Evolutionary conservation across 2,329 filamentous ascomycete genomes (phyloP), one percentile per base, ranked within the genome.

Genomic region (Pezicula carpinea): DNA sequence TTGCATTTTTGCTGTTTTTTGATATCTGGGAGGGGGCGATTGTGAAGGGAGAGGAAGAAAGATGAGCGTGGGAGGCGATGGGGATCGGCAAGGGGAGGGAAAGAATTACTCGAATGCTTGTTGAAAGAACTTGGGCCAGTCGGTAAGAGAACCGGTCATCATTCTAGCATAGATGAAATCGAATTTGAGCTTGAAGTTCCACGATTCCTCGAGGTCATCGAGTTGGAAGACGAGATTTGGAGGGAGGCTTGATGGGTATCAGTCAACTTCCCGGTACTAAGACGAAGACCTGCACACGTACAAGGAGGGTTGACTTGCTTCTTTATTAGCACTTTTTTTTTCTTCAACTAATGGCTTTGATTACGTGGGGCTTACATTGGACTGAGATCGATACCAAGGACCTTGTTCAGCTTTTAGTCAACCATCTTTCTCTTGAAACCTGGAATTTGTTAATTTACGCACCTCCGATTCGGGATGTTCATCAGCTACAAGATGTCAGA

Each of bases 101-200:
- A n/a, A 15, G 15, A 53, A 35, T 42, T 31, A 49, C 26, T 44
- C 10, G 26, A 33, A 49, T 17, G 44, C 15, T 48, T 39, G 39
- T 17, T 45, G 36, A 36, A 53, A 51, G 21, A 50, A 48, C 15
- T 40, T 43, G 15, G 38, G 40, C 46, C 51, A 52, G 32, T 53
- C 41, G 6, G 44, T 32, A 38, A 55, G 36, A 13, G 45, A 45
- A 33, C 44, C 31, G 6, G 45, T 34, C 26, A 59, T 45, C 31
- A 52, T 47, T 11, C 80, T 70, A 15, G 74, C 71, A 56, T 82
- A 77, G 41, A 83, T 73, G 50, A 79, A 80, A 59, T 82, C 78
- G 47, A 82, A 82, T 45, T 75, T 69, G 46, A 77, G 59, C 3
- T 70, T 70, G 50, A 77, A 71, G 14, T 77, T 63, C 79, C 79